These are phyloP conservation scores for Agaricus blazei DNA, from an alignment of 768 basidiomycete species.

Conservation along the genomic window DNA sequence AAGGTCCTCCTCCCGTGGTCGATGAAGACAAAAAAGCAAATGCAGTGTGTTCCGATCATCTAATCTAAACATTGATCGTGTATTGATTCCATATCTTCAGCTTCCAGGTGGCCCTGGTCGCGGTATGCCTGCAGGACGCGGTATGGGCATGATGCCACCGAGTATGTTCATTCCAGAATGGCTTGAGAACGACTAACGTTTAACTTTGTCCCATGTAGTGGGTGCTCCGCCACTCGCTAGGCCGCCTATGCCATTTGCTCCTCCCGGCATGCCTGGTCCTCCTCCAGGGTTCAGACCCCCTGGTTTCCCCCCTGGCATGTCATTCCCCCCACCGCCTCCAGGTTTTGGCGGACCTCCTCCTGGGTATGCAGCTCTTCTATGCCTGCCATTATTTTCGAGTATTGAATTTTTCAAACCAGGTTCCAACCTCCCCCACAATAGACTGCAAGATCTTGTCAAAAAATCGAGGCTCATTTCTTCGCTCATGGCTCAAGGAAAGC, in stretches of 20 bases:
- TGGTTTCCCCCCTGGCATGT: slow-evolving; percentile 78
- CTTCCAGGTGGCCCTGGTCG: slow-evolving; percentile 87
- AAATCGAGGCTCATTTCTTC: slow-evolving; percentile 2
- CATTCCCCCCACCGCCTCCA: slow-evolving; percentile 77
- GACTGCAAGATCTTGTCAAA: slow-evolving; percentile 9
- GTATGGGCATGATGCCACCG: slow-evolving; percentile 93
- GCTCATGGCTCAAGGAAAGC: not conserved
- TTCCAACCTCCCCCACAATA: slow-evolving; percentile 52
- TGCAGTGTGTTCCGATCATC: slow-evolving; percentile 38
- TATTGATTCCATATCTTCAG: slow-evolving; percentile 32
- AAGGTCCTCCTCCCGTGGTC: slow-evolving; percentile 89
- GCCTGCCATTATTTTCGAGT: not conserved
- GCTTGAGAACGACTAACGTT: slow-evolving; percentile 11
- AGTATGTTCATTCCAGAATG: slow-evolving; percentile 36
- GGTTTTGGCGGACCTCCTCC: slow-evolving; percentile 81
- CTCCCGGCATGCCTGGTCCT: slow-evolving; percentile 81
- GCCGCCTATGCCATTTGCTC: slow-evolving; percentile 62
- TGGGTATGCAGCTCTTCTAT: slow-evolving; percentile 47
- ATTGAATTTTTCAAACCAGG: slow-evolving; percentile 19
- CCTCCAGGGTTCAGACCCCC: slow-evolving; percentile 85
- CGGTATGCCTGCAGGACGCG: slow-evolving; percentile 94
- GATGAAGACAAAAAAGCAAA: slow-evolving; percentile 83
- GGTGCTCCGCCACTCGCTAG: slow-evolving; percentile 57
- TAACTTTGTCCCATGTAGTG: slow-evolving; percentile 32
- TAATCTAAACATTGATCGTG: slow-evolving; percentile 4